phyloP scores from a whole-genome alignment of 2,329 filamentous ascomycete species.

The Truncatella angustata region DNA sequence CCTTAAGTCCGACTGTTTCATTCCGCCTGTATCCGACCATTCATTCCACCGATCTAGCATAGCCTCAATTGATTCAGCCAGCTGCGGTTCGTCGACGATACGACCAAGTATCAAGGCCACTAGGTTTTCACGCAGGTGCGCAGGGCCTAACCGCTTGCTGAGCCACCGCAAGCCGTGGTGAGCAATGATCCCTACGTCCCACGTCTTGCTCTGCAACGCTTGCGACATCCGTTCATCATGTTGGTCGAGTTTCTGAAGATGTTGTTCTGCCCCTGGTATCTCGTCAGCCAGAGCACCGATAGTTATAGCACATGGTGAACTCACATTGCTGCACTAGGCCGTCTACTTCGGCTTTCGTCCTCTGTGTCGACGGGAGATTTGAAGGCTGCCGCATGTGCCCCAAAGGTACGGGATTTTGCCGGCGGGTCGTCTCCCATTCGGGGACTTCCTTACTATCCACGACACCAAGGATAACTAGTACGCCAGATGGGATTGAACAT shows the following conservation, averaged over 20 bases:
- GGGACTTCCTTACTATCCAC: background rate
- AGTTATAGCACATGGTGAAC: too few species aligned
- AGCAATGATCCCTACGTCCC: background rate
- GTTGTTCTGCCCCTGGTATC: background rate
- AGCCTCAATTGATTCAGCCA: background rate
- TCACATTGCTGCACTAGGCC: too few species aligned
- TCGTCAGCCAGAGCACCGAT: background rate
- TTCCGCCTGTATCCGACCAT: background rate
- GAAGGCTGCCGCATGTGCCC: too few species aligned
- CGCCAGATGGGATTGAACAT: background rate
- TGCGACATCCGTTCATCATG: background rate
- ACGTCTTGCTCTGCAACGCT: background rate
- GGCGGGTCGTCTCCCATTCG: background rate
- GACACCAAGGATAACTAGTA: background rate
- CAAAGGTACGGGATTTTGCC: too few species aligned
- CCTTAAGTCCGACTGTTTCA: background rate
- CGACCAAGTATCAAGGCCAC: background rate
- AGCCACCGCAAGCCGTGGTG: background rate
- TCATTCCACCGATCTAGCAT: background rate
- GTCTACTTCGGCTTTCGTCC: too few species aligned
- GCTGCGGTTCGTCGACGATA: background rate
- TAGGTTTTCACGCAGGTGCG: background rate
- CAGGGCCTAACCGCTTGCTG: background rate
- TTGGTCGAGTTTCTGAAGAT: background rate
- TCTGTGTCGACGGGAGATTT: too few species aligned